phyloP scores from a whole-genome alignment of 768 basidiomycete species.

The Mycena leptocephala region DNA sequence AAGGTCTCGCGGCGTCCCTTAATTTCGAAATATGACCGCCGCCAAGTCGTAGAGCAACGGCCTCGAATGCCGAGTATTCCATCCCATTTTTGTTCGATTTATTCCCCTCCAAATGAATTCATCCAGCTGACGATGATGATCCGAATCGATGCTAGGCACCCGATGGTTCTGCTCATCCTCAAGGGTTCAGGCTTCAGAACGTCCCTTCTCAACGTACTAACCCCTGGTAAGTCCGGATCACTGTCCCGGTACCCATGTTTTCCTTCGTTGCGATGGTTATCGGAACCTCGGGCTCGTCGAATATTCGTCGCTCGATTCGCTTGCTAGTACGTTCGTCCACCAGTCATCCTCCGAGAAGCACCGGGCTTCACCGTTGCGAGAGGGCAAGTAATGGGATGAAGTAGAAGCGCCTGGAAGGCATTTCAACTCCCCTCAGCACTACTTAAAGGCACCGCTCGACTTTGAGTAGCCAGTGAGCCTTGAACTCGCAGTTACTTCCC shows the following conservation, averaged over 20 bases:
- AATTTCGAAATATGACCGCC: background rate
- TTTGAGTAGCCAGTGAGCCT: background rate
- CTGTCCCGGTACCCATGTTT: conserved; percentile 26
- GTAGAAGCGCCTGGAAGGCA: conserved; percentile 15
- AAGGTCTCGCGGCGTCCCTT: background rate
- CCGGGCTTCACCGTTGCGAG: conserved; percentile 24
- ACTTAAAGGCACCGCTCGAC: conserved; percentile 3
- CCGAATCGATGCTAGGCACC: conserved; percentile 26
- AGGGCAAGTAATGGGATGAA: conserved; percentile 29
- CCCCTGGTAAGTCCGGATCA: conserved; percentile 20
- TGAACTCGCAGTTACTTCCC: background rate
- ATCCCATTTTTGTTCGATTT: background rate
- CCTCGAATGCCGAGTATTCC: background rate
- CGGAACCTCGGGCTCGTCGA: conserved; percentile 32
- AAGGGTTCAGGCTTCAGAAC: conserved; percentile 4
- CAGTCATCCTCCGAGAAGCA: conserved; percentile 36
- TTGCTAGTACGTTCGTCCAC: conserved; percentile 17
- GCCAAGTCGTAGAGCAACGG: background rate
- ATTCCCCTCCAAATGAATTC: background rate
- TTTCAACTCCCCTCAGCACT: conserved; percentile 13
- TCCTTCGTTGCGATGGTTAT: conserved; percentile 33
- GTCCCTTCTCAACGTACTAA: conserved; percentile 15
- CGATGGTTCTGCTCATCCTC: conserved; percentile 1
- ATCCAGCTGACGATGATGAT: conserved; percentile 22
- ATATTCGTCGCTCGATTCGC: conserved; percentile 16